Percentiles rank a stretch among this genome's conserved stretches.
Conservation (phyloP, 495 filamentous ascomycete genomes). For the Durotheca rogersii region DNA sequence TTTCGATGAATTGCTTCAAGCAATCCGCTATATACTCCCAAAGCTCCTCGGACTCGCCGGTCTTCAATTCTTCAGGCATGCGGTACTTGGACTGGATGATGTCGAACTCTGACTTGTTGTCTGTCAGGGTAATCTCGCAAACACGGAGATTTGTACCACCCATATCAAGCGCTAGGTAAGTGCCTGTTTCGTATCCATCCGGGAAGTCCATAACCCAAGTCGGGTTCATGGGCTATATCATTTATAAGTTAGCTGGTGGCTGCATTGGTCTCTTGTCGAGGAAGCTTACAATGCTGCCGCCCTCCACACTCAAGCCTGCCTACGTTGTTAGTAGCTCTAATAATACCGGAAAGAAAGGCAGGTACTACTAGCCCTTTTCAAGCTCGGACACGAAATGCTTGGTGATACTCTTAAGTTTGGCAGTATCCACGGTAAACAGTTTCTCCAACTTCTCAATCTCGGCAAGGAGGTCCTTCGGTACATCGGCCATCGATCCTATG, state of each 20-base stretch:
- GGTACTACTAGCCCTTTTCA: conserved; percentile 66
- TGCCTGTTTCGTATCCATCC: conserved; percentile 84
- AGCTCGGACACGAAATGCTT: conserved; percentile 87
- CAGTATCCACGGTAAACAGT: conserved; percentile 74
- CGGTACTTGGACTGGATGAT: conserved; percentile 99
- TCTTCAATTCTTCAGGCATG: conserved; percentile 94
- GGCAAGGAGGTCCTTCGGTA: conserved; percentile 79
- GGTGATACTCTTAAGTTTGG: conserved; percentile 85
- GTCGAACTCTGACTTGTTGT: conserved; percentile 93
- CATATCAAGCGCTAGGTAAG: conserved; percentile 94
- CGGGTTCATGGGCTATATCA: conserved; percentile 88
- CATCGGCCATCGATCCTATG: conserved; percentile 43
- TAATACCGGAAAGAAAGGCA: conserved; percentile 6
- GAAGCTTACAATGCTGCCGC: conserved; percentile 82
- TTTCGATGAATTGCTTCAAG: conserved; percentile 91
- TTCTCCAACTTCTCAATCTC: conserved; percentile 86
- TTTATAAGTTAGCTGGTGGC: conserved; percentile 8
- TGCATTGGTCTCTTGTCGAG: conserved; percentile 25
- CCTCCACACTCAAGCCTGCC: conserved; percentile 77
- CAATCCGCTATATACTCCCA: conserved; percentile 99
- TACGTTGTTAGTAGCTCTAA: conserved; percentile 8
- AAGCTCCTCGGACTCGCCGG: conserved; percentile 84
- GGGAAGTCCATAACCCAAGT: conserved; percentile 97
- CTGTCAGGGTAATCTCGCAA: conserved; percentile 89
- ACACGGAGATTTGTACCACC: conserved; percentile 97